Evolutionary conservation across 495 filamentous ascomycete genomes (phyloP), one percentile per base, ranked within the genome.

Genomic region (Neurospora sp.): DNA sequence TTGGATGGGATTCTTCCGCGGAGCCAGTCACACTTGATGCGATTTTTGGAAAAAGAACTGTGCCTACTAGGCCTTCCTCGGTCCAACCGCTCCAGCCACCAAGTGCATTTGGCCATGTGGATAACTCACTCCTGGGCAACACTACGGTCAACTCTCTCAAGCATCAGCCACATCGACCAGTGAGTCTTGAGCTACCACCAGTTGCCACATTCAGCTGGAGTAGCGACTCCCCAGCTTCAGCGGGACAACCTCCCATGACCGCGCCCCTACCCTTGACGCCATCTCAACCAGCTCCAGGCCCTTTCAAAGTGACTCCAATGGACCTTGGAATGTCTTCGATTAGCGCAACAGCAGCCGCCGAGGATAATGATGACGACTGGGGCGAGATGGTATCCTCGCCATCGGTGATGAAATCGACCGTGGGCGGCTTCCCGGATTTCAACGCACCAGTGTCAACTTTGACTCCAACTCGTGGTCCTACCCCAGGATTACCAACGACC

Each of bases 371-470:
- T 7, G 84, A 86, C 72, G 85, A 86, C 31, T 88, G 86, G 86
- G 86, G 86, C 16, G 86, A 88, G 71, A 86, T 88, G 85, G 80
- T 88, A 1, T 81, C 83, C 9, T 87, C 86, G 2, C 85, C 86
- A 38, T 72, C 72, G 6, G 73, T 74, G 5, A 69, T 76, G 8
- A 71, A 78, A 38, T 70, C 77, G 0, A 71, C 73, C 45, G 18
- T 47, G 18, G 59, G 39, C 39, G 70, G 45, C 2, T 70, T 73
- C 61, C 72, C 42, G 45, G 72, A 20, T 22, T 69, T 72, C 10
- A 69, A 22, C 72, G 71, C 53, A 31, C 27, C 53, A 16, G 53
- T 18, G 27, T 65, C 53, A 65, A 65, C 53, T 1, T 65, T 1
- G 27, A 65, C 53, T 18, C 53, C 53, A 35, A 65, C 53, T 65